Evolutionary conservation across 768 basidiomycete species (phyloP).

Genomic region (Russula sp.): DNA sequence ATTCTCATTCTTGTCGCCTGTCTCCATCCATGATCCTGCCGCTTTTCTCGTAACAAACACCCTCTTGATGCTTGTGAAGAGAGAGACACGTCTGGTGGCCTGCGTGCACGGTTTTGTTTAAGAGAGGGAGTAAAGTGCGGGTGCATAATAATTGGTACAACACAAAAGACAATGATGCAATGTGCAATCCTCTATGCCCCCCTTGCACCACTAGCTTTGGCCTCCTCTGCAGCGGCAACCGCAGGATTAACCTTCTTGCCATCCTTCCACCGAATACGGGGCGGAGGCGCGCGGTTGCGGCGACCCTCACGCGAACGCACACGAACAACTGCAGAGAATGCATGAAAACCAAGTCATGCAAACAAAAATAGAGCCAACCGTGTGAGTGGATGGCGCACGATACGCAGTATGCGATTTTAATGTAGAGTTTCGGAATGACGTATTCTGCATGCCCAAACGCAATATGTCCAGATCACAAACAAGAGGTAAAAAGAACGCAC

Average conservation of each 20-base stretch:
- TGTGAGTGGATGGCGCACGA: constrained; percentile 99
- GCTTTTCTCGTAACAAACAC: not conserved
- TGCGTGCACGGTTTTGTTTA: not conserved
- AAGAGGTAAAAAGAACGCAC: constrained; percentile 36
- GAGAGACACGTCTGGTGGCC: not conserved
- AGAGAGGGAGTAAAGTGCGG: not conserved
- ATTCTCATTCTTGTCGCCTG: not conserved
- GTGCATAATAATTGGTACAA: constrained; percentile 19
- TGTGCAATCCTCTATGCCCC: constrained; percentile 11
- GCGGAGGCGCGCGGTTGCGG: constrained; percentile 96
- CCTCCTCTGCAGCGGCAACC: constrained; percentile 87
- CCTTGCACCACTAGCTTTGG: constrained; percentile 46
- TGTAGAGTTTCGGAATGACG: constrained; percentile 92
- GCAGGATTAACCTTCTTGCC: constrained; percentile 96
- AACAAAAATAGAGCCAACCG: constrained; percentile 33
- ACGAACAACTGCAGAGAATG: constrained; percentile 70
- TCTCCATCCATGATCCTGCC: not conserved
- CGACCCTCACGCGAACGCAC: constrained; percentile 94
- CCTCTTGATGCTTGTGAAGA: not conserved
- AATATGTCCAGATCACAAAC: not conserved
- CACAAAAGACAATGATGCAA: not conserved
- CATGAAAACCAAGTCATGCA: not conserved
- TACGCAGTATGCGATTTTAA: constrained; percentile 98
- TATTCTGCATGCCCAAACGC: constrained; percentile 55
- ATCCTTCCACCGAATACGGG: constrained; percentile 92